Evolutionary conservation across 176 grass and related monocot genomes (phyloP), one percentile per base, ranked within the genome.

Genomic region (Ananas comosus): DNA sequence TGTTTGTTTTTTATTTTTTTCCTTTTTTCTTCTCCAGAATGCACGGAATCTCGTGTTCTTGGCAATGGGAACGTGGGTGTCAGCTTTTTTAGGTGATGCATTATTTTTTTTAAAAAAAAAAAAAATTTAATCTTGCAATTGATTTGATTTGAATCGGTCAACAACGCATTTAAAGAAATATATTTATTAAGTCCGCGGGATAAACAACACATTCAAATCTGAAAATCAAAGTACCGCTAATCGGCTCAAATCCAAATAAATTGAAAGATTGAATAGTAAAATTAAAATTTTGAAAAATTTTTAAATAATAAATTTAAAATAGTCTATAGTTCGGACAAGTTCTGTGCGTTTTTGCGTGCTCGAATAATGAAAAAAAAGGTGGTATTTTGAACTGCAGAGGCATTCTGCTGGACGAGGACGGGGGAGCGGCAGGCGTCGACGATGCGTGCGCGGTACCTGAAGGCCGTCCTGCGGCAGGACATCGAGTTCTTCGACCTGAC

Each of bases 401-500:
- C 89, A 0, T 97, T 92, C 53, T 97, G 93, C 79, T 97, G 93
- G 89, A 33, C 93, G 51, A 77, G 89, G 49, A 97, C 93, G 50
- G 93, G 78, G 18, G 93, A 97, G 86, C 70, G 93, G 59, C 93
- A 97, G 76, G 89, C 93, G 51, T 97, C 93, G 79, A 70, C 76
- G 78, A 97, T 97, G 93, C 86, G 93, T 10, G 89, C 69, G 10
- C 53, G 79, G 51, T 97, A 97, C 71, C 89, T 97, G 2, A 72
- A 71, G 18, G 93, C 93, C 7, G 93, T 97, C 58, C 81, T 97
- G 68, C 76, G 93, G 75, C 93, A 97, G 70, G 93, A 97, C 76
- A 84, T 92, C 48, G 93, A 90, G 93, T 97, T 92, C 80, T 97
- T 97, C 65, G 93, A 97, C 77, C 83, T 97, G 48, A 92, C 87